A percentile compares a stretch with the other conserved stretches of the same genome.
Evolutionary conservation across 345 rosid species (phyloP).

Genomic region (Nephelium lappaceum): DNA sequence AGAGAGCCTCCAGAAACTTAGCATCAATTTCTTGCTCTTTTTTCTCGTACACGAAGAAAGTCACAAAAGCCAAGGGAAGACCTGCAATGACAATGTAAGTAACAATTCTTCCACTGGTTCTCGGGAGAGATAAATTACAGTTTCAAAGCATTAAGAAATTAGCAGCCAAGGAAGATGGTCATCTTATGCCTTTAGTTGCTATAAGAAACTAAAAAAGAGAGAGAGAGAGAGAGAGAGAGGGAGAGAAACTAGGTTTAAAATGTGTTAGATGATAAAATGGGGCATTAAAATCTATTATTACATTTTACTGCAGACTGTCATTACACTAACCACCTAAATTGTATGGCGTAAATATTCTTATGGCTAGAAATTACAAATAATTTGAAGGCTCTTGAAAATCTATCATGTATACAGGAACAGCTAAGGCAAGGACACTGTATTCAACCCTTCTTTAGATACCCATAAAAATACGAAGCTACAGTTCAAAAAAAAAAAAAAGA

Average conservation of each 20-base stretch:
- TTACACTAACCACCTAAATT: neutral
- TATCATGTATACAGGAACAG: neutral
- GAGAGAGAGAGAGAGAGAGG: no score
- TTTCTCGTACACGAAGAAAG: conserved; percentile 59
- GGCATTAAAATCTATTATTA: conserved; percentile 1
- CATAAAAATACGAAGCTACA: neutral
- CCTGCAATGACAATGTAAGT: conserved; percentile 43
- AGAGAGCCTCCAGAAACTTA: conserved; percentile 40
- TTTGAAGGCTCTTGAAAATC: neutral
- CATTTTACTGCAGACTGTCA: neutral
- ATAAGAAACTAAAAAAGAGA: neutral
- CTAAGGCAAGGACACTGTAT: neutral
- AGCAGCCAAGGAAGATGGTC: neutral
- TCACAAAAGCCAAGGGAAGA: conserved; percentile 59
- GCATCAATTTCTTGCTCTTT: conserved; percentile 71
- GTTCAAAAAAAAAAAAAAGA: no score
- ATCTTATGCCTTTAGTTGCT: neutral
- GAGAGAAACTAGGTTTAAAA: neutral
- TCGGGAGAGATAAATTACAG: neutral
- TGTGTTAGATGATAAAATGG: neutral
- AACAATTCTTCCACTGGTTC: neutral
- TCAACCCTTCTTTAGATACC: neutral
- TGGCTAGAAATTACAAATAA: neutral
- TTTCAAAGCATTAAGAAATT: neutral
- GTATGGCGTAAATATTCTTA: neutral